Base-by-base conservation (phyloP, 441 rosid genomes). In the Sinapis alba region DNA sequence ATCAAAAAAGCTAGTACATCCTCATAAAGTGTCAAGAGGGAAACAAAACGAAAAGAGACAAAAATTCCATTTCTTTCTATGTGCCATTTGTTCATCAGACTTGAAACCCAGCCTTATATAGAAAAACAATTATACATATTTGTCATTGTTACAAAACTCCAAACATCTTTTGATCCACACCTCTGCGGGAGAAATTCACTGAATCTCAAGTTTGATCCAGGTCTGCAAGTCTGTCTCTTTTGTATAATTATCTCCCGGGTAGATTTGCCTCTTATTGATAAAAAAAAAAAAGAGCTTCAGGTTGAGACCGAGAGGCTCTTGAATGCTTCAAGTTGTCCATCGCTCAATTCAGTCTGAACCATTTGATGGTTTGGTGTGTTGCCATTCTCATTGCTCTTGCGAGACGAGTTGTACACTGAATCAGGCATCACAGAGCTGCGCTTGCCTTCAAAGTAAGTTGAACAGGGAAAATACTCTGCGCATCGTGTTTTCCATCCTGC, bases 401-500 rank as follows among this genome's bases (percentile, higher is more conserved):
- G 71, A 18, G 74, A 73, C 72, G 83, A 79, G 79, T 83, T 82
- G 87, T 86, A 83, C 24, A 64, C 74, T 10, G 90, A 84, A 70
- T 80, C 84, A 43, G 86, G 79, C 81, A 80, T 75, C 41, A 86
- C 90, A 36, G 97, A 90, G 80, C 90, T 90, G 32, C 6, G 60
- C 18, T 77, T 79, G 51, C 98, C 99, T 83, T 86, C 98, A 68
- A 96, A 94, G 82, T 94, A 86, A n/a, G 90, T 85, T 0, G 99
- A 90, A 81, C 80, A 82, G 0, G 89, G 91, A 83, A 92, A 96
- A 82, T 83, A 81, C 79, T 85, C 89, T 0, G 89, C 87, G 36
- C 98, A 96, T 10, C 82, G 77, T 59, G 64, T 81, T 82, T 94
- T 94, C 99, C 99, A 96, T 84, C 98, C 99, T 96, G 92, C 76